A percentile compares a stretch with the other conserved stretches of the same genome.
phyloP scores from a whole-genome alignment of 78 protist species.

The Chrysochromulina parva region DNA sequence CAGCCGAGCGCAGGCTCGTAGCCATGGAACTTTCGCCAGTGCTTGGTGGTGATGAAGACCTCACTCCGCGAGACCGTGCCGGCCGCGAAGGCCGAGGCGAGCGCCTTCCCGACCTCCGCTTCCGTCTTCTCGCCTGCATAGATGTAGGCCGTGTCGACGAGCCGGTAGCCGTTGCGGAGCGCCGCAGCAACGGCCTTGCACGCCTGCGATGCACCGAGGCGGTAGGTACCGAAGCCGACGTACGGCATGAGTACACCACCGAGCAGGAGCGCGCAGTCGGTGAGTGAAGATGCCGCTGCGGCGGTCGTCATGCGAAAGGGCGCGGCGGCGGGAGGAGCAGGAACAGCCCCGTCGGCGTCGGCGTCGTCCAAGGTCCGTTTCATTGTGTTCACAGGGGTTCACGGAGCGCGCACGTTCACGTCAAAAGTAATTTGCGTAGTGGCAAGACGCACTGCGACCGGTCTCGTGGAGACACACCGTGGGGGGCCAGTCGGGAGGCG shows the following conservation, averaged over 20 bases:
- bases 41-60: not conserved
- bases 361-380: too few relatives aligned
- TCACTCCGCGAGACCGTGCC: not conserved
- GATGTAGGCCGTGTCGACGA: not conserved
- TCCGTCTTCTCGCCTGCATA: slow-evolving; percentile 11
- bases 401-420: too few relatives aligned
- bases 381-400: too few relatives aligned
- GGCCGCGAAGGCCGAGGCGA: not conserved
- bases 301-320: too few relatives aligned
- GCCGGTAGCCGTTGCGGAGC: slow-evolving; percentile 1
- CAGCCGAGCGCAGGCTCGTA: not conserved
- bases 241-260: not conserved
- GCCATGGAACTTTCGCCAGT: slow-evolving; percentile 17
- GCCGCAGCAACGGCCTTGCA: not conserved
- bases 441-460: too few relatives aligned
- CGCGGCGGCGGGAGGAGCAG: too few relatives aligned
- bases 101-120: not conserved
- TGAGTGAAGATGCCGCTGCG: too few relatives aligned
- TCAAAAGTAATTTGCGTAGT: too few relatives aligned
- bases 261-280: too few relatives aligned
- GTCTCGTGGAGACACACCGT: too few relatives aligned
- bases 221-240: not conserved
- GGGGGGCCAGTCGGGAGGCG: too few relatives aligned
- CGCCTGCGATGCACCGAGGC: not conserved
- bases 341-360: too few relatives aligned